Evolutionary conservation across 2,329 filamentous ascomycete species (phyloP), one percentile per base, ranked within the genome.

Genomic region (Colletotrichum sp.): DNA sequence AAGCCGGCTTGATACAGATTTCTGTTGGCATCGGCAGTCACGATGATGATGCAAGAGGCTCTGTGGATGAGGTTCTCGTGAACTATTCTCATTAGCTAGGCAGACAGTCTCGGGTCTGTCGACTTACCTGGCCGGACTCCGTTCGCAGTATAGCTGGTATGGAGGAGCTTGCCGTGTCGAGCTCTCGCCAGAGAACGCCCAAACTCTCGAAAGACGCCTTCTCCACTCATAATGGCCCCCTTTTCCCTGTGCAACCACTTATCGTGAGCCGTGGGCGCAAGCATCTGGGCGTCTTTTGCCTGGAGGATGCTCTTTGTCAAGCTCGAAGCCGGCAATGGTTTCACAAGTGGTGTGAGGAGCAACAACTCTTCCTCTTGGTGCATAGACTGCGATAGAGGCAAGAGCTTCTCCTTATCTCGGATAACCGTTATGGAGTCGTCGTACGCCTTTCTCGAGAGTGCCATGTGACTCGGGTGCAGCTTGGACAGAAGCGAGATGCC

Each of bases 1-100:
- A 98, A 98, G 1, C 96, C 96, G 66, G 95, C 93, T 83, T 98
- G 96, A 81, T 98, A 98, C 16, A 98, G 87, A 81, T 98, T 98
- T 55, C 96, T 91, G 82, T 98, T 98, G 1, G 96, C 96, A 85
- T 98, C 96, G 12, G 96, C 96, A 0, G 96, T 98, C 36, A 98
- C 91, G 66, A 98, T 93, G 77, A 98, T 94, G 77, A 98, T 95
- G 6, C 94, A 95, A 67, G 94, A 95, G 13, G 96, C 96, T 79
- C 96, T 90, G 78, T 96, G 94, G 82, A 98, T 97, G 22, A 98
- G 88, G 77, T 96, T 97, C 81, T 98, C 96, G 82, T 98, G 96
- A 1, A 98, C 94, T 83, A 56, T 4, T 8, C 28, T 12, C 4
- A 34, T 78, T 55, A 82, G 77, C 73, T 22, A 64, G 27, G 25